Percentiles rank a stretch among this genome's conserved stretches.
phyloP scores from a whole-genome alignment of 2,329 filamentous ascomycete genomes.

The Pestalotiopsis sp. region DNA sequence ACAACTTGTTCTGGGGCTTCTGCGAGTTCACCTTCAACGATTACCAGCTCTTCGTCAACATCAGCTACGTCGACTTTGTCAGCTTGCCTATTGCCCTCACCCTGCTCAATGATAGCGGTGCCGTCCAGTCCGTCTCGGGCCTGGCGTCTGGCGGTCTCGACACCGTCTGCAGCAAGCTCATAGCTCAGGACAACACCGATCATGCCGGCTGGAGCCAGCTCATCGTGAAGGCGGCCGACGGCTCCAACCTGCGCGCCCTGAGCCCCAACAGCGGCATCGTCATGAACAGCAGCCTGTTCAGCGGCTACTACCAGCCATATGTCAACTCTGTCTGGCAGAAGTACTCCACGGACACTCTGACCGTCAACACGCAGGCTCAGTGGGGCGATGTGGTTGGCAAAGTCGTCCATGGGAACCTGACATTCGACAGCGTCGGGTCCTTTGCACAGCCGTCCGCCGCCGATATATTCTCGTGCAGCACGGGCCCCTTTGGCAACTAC shows the following conservation, averaged over 20 bases:
- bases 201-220: constrained; percentile 56
- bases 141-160: constrained; percentile 50
- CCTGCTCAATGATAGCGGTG: constrained; percentile 50
- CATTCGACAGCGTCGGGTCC: constrained; percentile 40
- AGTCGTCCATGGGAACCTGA: constrained; percentile 40
- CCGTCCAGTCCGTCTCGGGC: constrained; percentile 50
- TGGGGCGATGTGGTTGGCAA: constrained; percentile 53
- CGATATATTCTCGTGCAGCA: constrained; percentile 35
- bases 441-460: constrained; percentile 50
- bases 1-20: constrained; percentile 66
- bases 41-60: constrained; percentile 63
- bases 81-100: constrained; percentile 62
- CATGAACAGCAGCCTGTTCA: constrained; percentile 47
- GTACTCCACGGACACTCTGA: constrained; percentile 47
- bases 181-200: constrained; percentile 47
- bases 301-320: constrained; percentile 53
- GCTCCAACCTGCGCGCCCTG: constrained; percentile 51
- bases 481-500: constrained; percentile 57
- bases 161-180: constrained; percentile 46
- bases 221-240: constrained; percentile 44
- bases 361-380: constrained; percentile 55
- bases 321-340: constrained; percentile 55
- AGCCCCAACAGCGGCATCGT: constrained; percentile 55
- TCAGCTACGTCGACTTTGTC: constrained; percentile 78
- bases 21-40: constrained; percentile 67